A percentile compares a stretch with the other conserved stretches of the same genome.
phyloP scores from a whole-genome alignment of 148 eudicot species.

The Heliosperma pusillum region DNA sequence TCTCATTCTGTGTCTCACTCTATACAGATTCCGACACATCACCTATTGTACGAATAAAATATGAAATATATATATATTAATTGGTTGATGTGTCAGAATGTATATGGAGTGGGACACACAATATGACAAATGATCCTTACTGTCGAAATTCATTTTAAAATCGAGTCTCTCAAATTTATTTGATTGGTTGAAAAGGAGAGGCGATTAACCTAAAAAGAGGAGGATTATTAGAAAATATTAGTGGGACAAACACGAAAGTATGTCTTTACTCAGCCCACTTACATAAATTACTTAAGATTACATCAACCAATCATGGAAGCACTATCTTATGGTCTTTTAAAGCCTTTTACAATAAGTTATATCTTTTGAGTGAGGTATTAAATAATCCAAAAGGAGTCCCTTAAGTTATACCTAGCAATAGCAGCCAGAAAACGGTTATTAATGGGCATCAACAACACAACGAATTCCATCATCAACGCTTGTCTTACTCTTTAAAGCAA shows the following conservation, averaged over 20 bases:
- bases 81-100: too few species aligned
- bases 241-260: slow-evolving; percentile 4
- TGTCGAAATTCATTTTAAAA: too few species aligned
- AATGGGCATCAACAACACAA: slow-evolving; percentile 5
- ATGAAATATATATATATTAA: too few species aligned
- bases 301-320: slow-evolving; percentile 18
- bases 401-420: too few species aligned
- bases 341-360: neutral
- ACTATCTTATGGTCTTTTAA: neutral
- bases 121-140: too few species aligned
- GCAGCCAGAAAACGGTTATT: slow-evolving; percentile 1
- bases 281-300: slow-evolving; percentile 16
- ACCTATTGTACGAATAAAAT: too few species aligned
- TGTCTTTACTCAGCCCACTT: slow-evolving; percentile 2
- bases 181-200: neutral
- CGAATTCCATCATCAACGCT: slow-evolving; percentile 4
- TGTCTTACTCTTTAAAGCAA: neutral
- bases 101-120: too few species aligned
- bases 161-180: too few species aligned
- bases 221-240: neutral
- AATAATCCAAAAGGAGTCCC: neutral
- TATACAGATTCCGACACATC: too few species aligned
- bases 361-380: neutral
- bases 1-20: too few species aligned
- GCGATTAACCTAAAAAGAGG: neutral